Conservation (phyloP, 345 rosid genomes). For the Kernera saxatilis region DNA sequence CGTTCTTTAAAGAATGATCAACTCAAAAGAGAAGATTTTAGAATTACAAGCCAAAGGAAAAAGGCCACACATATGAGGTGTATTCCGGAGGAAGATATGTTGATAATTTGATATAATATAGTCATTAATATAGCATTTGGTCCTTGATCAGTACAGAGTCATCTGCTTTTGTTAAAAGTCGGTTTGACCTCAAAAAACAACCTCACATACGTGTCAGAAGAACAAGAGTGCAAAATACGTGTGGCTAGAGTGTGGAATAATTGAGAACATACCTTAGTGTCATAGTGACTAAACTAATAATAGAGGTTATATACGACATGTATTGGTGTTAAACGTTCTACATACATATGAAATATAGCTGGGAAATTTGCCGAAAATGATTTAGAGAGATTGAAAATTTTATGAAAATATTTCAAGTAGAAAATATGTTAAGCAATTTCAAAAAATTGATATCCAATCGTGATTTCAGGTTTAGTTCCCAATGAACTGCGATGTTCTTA, state of each 20-base stretch:
- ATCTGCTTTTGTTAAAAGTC: conserved; percentile 9
- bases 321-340: neutral
- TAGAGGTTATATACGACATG: neutral
- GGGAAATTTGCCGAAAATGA: neutral
- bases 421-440: neutral
- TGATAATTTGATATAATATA: neutral
- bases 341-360: neutral
- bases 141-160: conserved; percentile 4
- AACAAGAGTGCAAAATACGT: neutral
- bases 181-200: neutral
- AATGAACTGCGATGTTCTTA: too few relatives aligned
- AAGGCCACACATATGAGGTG: neutral
- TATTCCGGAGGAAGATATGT: neutral
- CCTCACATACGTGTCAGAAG: conserved; percentile 14
- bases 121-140: conserved; percentile 1
- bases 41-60: neutral
- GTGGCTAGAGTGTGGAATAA: neutral
- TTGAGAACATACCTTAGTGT: neutral
- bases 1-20: neutral
- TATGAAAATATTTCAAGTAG: neutral
- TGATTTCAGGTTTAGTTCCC: neutral
- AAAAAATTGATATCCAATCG: neutral
- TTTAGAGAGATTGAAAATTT: neutral
- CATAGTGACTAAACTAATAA: neutral
- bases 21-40: neutral